phyloP scores from a whole-genome alignment of 2,329 filamentous ascomycete genomes.

The Falciphora oryzae region DNA sequence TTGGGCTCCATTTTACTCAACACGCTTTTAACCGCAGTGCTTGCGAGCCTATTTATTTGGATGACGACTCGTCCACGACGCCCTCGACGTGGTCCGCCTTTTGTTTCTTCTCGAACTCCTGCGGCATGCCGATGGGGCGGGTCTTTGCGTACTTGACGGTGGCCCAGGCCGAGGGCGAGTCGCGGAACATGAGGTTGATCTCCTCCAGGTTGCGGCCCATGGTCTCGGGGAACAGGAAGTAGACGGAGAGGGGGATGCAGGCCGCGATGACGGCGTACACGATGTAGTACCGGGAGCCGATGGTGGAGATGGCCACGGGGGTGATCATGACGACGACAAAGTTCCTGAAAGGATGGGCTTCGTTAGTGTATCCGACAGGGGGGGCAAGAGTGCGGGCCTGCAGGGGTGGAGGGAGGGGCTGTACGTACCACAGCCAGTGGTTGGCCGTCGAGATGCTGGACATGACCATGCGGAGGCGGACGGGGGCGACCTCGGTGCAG shows the following conservation, averaged over 20 bases:
- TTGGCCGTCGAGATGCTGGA: slow-evolving; percentile 49
- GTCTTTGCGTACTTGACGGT: slow-evolving; percentile 10
- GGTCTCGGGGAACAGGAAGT: slow-evolving; percentile 26
- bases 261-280: slow-evolving; percentile 27
- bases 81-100: slow-evolving; percentile 47
- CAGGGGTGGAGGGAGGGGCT: not conserved
- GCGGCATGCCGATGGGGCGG: slow-evolving; percentile 14
- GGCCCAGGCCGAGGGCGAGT: slow-evolving; percentile 31
- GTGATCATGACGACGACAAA: slow-evolving; percentile 39
- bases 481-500: slow-evolving; percentile 50
- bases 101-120: slow-evolving; percentile 52
- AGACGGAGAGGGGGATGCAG: slow-evolving; percentile 25
- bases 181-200: slow-evolving; percentile 15
- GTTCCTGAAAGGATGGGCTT: slow-evolving; percentile 24
- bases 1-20: not conserved
- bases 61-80: not conserved
- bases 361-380: not conserved
- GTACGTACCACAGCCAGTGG: slow-evolving; percentile 41
- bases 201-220: slow-evolving; percentile 16
- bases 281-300: slow-evolving; percentile 44
- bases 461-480: slow-evolving; percentile 45
- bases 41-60: not conserved
- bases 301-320: slow-evolving; percentile 40
- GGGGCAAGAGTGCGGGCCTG: not conserved
- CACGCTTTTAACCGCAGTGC: not conserved